Conservation (phyloP, 1,284 basidiomycete genomes). For the Irpex rosettiformis region DNA sequence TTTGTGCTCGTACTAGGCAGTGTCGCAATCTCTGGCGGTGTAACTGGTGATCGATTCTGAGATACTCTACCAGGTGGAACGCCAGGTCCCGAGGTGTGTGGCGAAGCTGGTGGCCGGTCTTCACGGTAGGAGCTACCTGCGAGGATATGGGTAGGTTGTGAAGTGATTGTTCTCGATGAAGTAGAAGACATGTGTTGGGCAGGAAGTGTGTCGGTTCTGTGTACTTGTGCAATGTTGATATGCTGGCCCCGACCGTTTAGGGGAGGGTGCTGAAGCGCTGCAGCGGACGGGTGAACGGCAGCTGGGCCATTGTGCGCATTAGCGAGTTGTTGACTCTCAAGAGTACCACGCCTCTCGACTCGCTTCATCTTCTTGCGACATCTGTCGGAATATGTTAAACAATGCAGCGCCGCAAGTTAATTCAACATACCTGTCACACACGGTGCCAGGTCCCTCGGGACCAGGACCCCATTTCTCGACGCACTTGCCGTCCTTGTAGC, state of each 20-base stretch:
- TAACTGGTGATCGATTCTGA: slow-evolving; percentile 22
- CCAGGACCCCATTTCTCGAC: slow-evolving; percentile 87
- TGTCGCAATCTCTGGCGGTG: slow-evolving; percentile 28
- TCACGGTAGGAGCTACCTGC: slow-evolving; percentile 19
- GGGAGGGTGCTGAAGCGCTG: slow-evolving; percentile 20
- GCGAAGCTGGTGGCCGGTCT: slow-evolving; percentile 14
- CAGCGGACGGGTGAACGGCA: slow-evolving; percentile 27
- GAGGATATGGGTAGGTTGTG: slow-evolving; percentile 19
- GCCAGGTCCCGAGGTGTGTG: background rate
- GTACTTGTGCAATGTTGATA: slow-evolving; percentile 13
- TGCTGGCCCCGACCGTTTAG: slow-evolving; percentile 21
- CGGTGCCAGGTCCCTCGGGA: slow-evolving; percentile 77
- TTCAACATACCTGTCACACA: slow-evolving; percentile 64
- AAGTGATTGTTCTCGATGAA: slow-evolving; percentile 16
- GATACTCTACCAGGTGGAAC: slow-evolving; percentile 2
- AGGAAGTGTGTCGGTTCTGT: slow-evolving; percentile 30
- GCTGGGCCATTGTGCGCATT: slow-evolving; percentile 19
- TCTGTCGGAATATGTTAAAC: slow-evolving; percentile 27
- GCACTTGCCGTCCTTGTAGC: slow-evolving; percentile 82
- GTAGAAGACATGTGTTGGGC: slow-evolving; percentile 20
- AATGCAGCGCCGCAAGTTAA: slow-evolving; percentile 1
- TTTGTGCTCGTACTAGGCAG: slow-evolving; percentile 21
- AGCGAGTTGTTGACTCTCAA: slow-evolving; percentile 41
- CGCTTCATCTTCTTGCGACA: slow-evolving; percentile 86
- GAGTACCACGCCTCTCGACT: slow-evolving; percentile 69